Percentiles rank a stretch among this genome's conserved stretches.
These are phyloP conservation scores for Trematosphaeria pertusa DNA, from an alignment of 2,329 filamentous ascomycete genomes.

Conservation along the genomic window DNA sequence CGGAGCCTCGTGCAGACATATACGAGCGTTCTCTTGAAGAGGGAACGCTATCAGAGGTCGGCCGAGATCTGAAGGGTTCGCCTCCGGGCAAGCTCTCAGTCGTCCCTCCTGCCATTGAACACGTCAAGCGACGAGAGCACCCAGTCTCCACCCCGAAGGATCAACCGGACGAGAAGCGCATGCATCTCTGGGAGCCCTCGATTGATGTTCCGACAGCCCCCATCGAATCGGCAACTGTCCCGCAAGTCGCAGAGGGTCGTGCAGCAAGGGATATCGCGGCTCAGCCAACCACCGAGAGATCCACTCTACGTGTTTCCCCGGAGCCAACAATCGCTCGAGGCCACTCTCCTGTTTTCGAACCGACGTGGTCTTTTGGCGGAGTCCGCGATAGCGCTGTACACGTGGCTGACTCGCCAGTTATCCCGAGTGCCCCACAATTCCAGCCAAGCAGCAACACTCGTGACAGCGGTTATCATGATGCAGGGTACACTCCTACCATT, in stretches of 20 bases:
- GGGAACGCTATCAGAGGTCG: constrained; percentile 1
- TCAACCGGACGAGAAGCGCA: constrained; percentile 44
- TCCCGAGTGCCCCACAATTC: constrained; percentile 33
- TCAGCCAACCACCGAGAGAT: constrained; percentile 2
- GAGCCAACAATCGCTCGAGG: constrained; percentile 12
- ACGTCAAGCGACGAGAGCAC: constrained; percentile 42
- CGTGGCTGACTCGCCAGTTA: constrained; percentile 53
- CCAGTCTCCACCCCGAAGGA: constrained; percentile 40
- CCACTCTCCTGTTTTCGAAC: constrained; percentile 24
- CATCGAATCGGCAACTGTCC: constrained; percentile 11
- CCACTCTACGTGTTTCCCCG: constrained; percentile 1
- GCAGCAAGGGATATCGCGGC: constrained; percentile 2
- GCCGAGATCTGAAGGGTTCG: constrained; percentile 1
- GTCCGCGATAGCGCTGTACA: constrained; percentile 56
- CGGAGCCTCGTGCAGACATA: constrained; percentile 19
- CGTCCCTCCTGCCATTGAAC: constrained; percentile 21
- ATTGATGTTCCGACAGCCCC: constrained; percentile 10
- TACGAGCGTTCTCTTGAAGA: constrained; percentile 4
- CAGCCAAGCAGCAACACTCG: constrained; percentile 39
- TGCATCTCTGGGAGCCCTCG: constrained; percentile 32
- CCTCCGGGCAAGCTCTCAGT: constrained; percentile 12
- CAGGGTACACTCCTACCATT: constrained; percentile 20
- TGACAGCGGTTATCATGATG: constrained; percentile 54
- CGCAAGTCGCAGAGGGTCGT: constrained; percentile 1
- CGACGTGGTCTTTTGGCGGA: constrained; percentile 46